Percentiles rank a stretch among this genome's conserved stretches.
Conservation (phyloP, 2,329 filamentous ascomycete genomes). For the Boeremia lycopersici region DNA sequence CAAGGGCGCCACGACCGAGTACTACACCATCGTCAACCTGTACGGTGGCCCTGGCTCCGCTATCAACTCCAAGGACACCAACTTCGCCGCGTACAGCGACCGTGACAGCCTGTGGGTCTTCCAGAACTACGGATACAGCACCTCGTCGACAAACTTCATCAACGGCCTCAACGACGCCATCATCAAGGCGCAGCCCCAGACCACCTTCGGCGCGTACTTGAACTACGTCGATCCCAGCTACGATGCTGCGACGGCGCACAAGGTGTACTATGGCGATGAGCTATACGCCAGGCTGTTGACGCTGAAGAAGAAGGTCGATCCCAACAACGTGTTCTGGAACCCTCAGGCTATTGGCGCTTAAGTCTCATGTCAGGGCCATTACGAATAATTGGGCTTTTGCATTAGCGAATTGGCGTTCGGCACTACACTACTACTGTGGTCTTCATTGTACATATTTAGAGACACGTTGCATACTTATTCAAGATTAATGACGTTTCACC, state of each 20-base stretch:
- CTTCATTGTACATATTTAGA: conserved; percentile 8
- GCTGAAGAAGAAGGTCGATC: conserved; percentile 51
- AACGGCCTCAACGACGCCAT: conserved; percentile 52
- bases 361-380: background rate
- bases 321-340: conserved; percentile 47
- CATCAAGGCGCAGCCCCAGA: conserved; percentile 45
- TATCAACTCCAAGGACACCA: conserved; percentile 44
- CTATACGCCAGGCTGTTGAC: conserved; percentile 42
- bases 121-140: conserved; percentile 44
- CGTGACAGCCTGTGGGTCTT: conserved; percentile 47
- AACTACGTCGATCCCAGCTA: conserved; percentile 61
- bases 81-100: conserved; percentile 45
- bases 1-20: conserved; percentile 27
- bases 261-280: conserved; percentile 56
- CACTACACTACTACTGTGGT: background rate
- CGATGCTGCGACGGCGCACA: conserved; percentile 54
- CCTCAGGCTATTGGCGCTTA: conserved; percentile 45
- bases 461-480: too few relatives aligned
- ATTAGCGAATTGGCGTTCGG: conserved; percentile 12
- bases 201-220: conserved; percentile 57
- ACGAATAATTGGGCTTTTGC: background rate
- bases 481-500: too few relatives aligned
- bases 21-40: conserved; percentile 48
- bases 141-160: conserved; percentile 43
- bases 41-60: conserved; percentile 46